phyloP scores from a whole-genome alignment of 345 rosid species.

The Orychophragmus violaceus region DNA sequence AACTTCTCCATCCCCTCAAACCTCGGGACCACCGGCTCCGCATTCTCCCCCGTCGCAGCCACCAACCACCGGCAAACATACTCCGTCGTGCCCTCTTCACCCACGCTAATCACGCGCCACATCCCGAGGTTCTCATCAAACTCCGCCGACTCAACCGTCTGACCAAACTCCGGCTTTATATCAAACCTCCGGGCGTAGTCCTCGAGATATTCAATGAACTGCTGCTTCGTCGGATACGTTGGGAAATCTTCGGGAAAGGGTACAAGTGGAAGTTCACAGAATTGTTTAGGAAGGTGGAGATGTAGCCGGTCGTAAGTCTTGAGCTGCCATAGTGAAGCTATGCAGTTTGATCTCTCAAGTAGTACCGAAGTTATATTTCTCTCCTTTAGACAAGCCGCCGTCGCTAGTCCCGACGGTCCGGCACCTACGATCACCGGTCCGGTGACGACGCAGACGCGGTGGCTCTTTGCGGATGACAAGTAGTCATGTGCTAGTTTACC shows the following conservation, averaged over 20 bases:
- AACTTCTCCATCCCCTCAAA: constrained; percentile 66
- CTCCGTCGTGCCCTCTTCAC: constrained; percentile 31
- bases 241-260: constrained; percentile 56
- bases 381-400: constrained; percentile 62
- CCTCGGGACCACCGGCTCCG: constrained; percentile 64
- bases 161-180: constrained; percentile 50
- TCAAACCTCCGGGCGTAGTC: constrained; percentile 39
- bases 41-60: constrained; percentile 96
- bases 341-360: constrained; percentile 65
- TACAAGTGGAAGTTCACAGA: constrained; percentile 72
- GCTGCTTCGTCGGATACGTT: constrained; percentile 65
- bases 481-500: constrained; percentile 73
- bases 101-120: constrained; percentile 52
- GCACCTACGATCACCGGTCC: constrained; percentile 76
- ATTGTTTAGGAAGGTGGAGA: constrained; percentile 75
- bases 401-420: constrained; percentile 75
- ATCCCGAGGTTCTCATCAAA: constrained; percentile 39
- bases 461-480: constrained; percentile 17
- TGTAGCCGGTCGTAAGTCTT: constrained; percentile 72
- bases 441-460: constrained; percentile 25
- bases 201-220: constrained; percentile 62
- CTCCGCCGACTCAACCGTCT: constrained; percentile 49
- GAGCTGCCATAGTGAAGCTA: constrained; percentile 79
- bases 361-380: constrained; percentile 40
- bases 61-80: constrained; percentile 68